Base-by-base conservation (phyloP, 164 flowering plant species). In the Sedum album region DNA sequence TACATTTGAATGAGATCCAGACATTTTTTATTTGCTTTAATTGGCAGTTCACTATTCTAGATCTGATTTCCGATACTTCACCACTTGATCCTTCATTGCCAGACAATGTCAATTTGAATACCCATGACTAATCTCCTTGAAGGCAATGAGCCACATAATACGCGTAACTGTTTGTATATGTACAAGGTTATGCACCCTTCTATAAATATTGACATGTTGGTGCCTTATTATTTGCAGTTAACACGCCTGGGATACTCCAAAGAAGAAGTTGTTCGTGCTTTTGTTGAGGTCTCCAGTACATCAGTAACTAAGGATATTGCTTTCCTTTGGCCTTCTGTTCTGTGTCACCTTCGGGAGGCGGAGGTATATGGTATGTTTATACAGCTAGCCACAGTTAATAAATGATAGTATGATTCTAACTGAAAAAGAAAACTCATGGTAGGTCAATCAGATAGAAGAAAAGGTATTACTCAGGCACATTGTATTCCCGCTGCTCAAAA, bases 241-340 rank as follows among this genome's bases (percentile, higher is more conserved):
- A 69, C 76, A 64, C 64, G 55, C 11, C 74, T 86, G 82, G 91
- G 88, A 9, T 83, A 75, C 68, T 73, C 88, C 28, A 77, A 72
- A 74, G 83, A 86, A n/a, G 76, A 85, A 73, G 75, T 81, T 74
- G 60, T 72, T 28, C 39, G 23, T 70, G 88, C 86, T 69, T 84
- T 73, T 65, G 25, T 61, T 48, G 81, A 87, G 71, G 82, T 81
- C 49, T 74, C 83, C 60, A 76, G 79, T 75, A 69, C 69, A 68
- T 74, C 79, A 31, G 67, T 26, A 15, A 57, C 70, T 60, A 75
- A 81, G 76, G 83, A 79, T 18, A 49, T 73, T 18, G 77, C 88
- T 35, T 81, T 85, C n/a, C 76, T 86, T 23, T 81, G 87, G 81
- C 82, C 81, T 31, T 76, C 85, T 42, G 79, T 82, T 74, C 64